Conservation (phyloP, 352 stramenopile genomes). For the Saprolegnia parasitica region DNA sequence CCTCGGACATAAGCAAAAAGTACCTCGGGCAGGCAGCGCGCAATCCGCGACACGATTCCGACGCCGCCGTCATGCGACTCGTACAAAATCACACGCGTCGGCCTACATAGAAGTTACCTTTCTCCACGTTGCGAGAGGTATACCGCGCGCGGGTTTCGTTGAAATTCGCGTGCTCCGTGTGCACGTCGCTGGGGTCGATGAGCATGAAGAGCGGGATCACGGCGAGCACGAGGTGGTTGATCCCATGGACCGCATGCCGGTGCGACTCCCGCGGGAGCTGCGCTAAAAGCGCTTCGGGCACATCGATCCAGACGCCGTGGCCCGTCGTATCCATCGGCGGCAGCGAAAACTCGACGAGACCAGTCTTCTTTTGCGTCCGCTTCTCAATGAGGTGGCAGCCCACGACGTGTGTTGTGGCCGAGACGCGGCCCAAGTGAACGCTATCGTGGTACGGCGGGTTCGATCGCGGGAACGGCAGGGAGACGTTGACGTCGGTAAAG, state of each 20-base stretch:
- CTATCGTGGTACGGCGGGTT: conserved; percentile 28
- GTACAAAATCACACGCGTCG: conserved; percentile 83
- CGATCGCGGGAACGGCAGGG: conserved; percentile 24
- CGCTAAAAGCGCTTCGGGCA: conserved; percentile 55
- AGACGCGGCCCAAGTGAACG: conserved; percentile 66
- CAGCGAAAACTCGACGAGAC: conserved; percentile 90
- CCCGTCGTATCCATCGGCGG: conserved; percentile 94
- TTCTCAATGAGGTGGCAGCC: conserved; percentile 85
- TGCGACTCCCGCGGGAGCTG: conserved; percentile 40
- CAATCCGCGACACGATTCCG: conserved; percentile 79
- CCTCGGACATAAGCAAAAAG: conserved; percentile 22
- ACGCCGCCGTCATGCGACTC: conserved; percentile 84
- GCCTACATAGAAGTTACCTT: too few relatives aligned
- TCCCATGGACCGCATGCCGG: conserved; percentile 50
- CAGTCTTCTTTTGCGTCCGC: conserved; percentile 63
- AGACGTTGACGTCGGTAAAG: conserved; percentile 81
- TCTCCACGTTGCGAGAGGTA: too few relatives aligned
- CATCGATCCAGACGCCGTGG: conserved; percentile 93
- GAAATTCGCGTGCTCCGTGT: conserved; percentile 78
- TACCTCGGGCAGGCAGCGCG: conserved; percentile 54
- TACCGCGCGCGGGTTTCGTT: conserved; percentile 61
- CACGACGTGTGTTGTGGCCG: conserved; percentile 73
- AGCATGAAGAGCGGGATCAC: conserved; percentile 92
- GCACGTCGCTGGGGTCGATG: conserved; percentile 77
- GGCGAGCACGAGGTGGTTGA: conserved; percentile 89